phyloP scores from a whole-genome alignment of 2,329 filamentous ascomycete genomes.

The Talaromyces sp. region DNA sequence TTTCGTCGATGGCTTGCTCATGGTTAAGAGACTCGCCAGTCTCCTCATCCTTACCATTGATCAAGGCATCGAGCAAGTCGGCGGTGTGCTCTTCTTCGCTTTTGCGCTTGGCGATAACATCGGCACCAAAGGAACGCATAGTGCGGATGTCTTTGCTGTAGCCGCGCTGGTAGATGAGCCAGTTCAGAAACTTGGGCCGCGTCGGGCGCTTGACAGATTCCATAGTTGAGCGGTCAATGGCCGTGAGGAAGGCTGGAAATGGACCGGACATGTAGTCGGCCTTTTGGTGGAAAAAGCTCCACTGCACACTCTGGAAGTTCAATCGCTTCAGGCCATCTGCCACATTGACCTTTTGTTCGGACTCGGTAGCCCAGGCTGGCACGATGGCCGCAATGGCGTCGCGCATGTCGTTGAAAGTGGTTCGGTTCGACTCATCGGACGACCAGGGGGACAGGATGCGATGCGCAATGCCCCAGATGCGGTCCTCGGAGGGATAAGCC shows the following conservation, averaged over 20 bases:
- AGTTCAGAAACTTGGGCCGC: constrained; percentile 50
- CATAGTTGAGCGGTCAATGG: constrained; percentile 52
- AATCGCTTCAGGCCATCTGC: constrained; percentile 51
- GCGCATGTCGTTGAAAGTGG: constrained; percentile 47
- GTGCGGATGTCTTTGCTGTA: constrained; percentile 51
- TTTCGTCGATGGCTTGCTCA: constrained; percentile 62
- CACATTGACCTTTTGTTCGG: constrained; percentile 40
- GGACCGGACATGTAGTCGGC: constrained; percentile 45
- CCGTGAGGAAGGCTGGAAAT: constrained; percentile 47
- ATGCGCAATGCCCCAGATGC: constrained; percentile 63
- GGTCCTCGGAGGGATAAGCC: constrained; percentile 36
- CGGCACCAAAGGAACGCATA: constrained; percentile 53
- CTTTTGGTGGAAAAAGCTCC: constrained; percentile 50
- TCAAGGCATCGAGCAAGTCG: constrained; percentile 58
- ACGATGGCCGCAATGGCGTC: constrained; percentile 48
- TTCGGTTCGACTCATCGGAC: constrained; percentile 34
- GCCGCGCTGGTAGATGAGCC: constrained; percentile 50
- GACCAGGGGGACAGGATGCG: constrained; percentile 45
- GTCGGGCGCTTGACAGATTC: constrained; percentile 55
- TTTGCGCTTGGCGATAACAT: constrained; percentile 55
- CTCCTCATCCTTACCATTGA: constrained; percentile 57
- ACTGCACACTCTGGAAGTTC: constrained; percentile 49
- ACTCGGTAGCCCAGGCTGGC: constrained; percentile 44
- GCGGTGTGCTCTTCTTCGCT: constrained; percentile 52
- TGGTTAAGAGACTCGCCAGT: constrained; percentile 57